These are phyloP conservation scores for Heteromeles arbutifolia DNA, from an alignment of 306 rosid genomes.

Conservation along the genomic window DNA sequence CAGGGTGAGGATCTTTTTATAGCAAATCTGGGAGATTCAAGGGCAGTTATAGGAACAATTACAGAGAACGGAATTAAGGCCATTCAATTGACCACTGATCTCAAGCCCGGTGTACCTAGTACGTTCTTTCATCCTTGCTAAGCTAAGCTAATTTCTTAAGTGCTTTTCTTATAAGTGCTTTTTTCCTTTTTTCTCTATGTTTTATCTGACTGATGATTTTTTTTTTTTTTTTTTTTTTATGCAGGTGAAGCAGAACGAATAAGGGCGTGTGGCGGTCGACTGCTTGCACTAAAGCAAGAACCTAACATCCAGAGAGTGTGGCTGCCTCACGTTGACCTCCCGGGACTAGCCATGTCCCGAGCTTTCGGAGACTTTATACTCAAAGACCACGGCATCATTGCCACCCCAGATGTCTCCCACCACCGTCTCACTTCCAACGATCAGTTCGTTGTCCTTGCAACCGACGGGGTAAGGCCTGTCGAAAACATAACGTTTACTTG, in stretches of 20 bases:
- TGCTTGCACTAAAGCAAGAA: slow-evolving; percentile 48
- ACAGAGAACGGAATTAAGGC: slow-evolving; percentile 34
- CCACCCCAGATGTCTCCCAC: slow-evolving; percentile 46
- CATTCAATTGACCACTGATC: slow-evolving; percentile 63
- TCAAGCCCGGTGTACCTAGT: slow-evolving; percentile 67
- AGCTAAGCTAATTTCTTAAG: neutral
- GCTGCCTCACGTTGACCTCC: slow-evolving; percentile 42
- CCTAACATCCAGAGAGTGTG: slow-evolving; percentile 61
- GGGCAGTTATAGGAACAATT: slow-evolving; percentile 66
- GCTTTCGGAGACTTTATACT: slow-evolving; percentile 76
- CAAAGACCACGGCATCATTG: slow-evolving; percentile 62
- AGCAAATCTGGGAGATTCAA: slow-evolving; percentile 80
- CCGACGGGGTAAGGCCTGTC: slow-evolving; percentile 46
- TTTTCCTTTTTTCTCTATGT: neutral
- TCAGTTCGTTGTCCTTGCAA: slow-evolving; percentile 60
- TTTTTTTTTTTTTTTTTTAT: neutral
- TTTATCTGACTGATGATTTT: neutral
- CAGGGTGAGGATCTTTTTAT: slow-evolving; percentile 61
- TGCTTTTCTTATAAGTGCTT: neutral
- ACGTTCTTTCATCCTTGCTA: slow-evolving; percentile 7
- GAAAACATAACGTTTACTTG: neutral
- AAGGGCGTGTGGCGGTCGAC: slow-evolving; percentile 50
- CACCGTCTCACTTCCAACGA: slow-evolving; percentile 38
- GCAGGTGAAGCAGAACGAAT: slow-evolving; percentile 63
- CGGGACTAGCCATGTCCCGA: slow-evolving; percentile 82